phyloP scores from a whole-genome alignment of 1,139 yeast genomes.

The Geotrichum cucujoidarum region DNA sequence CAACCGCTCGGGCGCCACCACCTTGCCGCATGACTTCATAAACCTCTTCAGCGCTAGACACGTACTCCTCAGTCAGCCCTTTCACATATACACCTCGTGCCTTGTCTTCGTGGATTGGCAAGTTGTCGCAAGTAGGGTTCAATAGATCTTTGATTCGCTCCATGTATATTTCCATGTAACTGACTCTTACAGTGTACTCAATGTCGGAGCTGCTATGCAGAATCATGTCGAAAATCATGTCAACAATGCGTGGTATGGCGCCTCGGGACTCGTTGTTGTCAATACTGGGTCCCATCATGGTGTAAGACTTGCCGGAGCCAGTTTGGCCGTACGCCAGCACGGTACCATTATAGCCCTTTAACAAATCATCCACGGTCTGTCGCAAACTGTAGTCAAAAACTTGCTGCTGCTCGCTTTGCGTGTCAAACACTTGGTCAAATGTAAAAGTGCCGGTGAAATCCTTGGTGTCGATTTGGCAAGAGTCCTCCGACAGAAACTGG shows the following conservation, averaged over 20 bases:
- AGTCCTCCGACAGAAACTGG: slow-evolving; percentile 47
- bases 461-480: slow-evolving; percentile 42
- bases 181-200: slow-evolving; percentile 65
- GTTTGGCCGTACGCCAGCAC: slow-evolving; percentile 87
- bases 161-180: slow-evolving; percentile 78
- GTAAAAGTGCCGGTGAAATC: slow-evolving; percentile 43
- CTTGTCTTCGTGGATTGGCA: slow-evolving; percentile 63
- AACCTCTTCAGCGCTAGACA: slow-evolving; percentile 56
- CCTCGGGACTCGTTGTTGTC: slow-evolving; percentile 47
- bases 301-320: slow-evolving; percentile 80
- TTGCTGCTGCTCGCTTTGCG: slow-evolving; percentile 49
- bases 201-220: slow-evolving; percentile 47
- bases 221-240: slow-evolving; percentile 57
- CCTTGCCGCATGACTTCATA: slow-evolving; percentile 55
- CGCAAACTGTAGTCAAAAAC: slow-evolving; percentile 57
- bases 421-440: slow-evolving; percentile 64
- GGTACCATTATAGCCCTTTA: slow-evolving; percentile 80
- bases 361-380: slow-evolving; percentile 60
- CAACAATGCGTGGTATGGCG: slow-evolving; percentile 68
- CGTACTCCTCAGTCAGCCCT: slow-evolving; percentile 60
- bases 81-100: slow-evolving; percentile 65
- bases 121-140: slow-evolving; percentile 38
- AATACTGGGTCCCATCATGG: slow-evolving; percentile 65
- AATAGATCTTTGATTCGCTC: slow-evolving; percentile 68
- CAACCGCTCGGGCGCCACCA: slow-evolving; percentile 49